These are phyloP conservation scores for Phlyctochytrium bullatum DNA, from an alignment of 192 early-diverging fungal genomes.

Conservation along the genomic window DNA sequence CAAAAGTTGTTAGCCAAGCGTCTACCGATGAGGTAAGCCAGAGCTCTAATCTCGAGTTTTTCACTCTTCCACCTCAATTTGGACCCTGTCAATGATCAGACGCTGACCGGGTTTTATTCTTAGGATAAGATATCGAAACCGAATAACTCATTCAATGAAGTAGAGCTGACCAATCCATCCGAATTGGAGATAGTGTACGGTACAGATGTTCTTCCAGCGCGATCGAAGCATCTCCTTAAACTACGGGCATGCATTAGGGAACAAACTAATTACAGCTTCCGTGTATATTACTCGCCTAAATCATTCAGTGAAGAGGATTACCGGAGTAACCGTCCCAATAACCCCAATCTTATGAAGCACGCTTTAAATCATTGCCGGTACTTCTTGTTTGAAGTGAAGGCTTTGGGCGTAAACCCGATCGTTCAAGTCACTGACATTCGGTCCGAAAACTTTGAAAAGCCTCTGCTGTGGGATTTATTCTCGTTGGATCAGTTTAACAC, in stretches of 20 bases:
- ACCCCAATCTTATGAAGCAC: no score
- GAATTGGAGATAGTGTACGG: conserved; percentile 42
- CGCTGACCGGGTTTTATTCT: background rate
- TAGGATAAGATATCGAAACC: background rate
- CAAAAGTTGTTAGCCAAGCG: background rate
- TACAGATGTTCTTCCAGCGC: conserved; percentile 34
- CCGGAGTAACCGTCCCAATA: background rate
- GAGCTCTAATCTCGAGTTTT: background rate
- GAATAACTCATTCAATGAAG: background rate
- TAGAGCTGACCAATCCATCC: conserved; percentile 14
- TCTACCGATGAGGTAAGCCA: background rate
- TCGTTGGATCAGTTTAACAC: conserved; percentile 45
- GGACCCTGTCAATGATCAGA: no score
- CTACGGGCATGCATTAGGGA: conserved; percentile 40
- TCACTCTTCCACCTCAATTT: background rate
- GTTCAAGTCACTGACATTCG: conserved; percentile 52
- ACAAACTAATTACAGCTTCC: conserved; percentile 32
- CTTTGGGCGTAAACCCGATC: conserved; percentile 48
- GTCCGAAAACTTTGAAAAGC: conserved; percentile 43
- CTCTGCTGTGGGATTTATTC: conserved; percentile 50
- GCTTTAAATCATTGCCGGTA: conserved; percentile 7
- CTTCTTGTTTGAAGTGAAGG: conserved; percentile 40
- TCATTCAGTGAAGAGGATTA: conserved; percentile 5
- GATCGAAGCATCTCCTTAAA: conserved; percentile 46
- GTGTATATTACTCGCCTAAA: conserved; percentile 40